These are phyloP conservation scores for Mycena latifolia DNA, from an alignment of 768 basidiomycete species.

Conservation along the genomic window DNA sequence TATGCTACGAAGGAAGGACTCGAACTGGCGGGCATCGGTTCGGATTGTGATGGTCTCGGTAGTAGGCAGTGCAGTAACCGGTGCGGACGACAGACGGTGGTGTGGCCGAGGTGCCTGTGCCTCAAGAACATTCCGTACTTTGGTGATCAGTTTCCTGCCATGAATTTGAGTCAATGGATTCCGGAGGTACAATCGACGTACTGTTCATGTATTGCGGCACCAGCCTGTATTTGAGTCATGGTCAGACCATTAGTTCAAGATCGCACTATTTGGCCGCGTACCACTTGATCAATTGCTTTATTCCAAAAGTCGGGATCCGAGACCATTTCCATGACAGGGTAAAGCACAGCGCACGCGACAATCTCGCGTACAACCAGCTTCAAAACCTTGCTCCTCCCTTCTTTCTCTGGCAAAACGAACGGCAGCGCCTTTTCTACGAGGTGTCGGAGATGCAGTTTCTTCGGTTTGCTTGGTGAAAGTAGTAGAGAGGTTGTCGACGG, in stretches of 20 bases:
- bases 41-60: slow-evolving; percentile 85
- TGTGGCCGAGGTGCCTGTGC: slow-evolving; percentile 76
- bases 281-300: slow-evolving; percentile 89
- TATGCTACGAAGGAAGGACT: slow-evolving; percentile 91
- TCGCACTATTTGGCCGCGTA: slow-evolving; percentile 53
- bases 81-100: slow-evolving; percentile 54
- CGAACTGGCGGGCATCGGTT: slow-evolving; percentile 87
- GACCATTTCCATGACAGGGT: slow-evolving; percentile 93
- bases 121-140: slow-evolving; percentile 87
- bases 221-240: slow-evolving; percentile 49
- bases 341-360: slow-evolving; percentile 82
- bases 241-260: background rate
- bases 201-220: slow-evolving; percentile 67
- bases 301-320: slow-evolving; percentile 99
- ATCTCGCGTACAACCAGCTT: slow-evolving; percentile 85
- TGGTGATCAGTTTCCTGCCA: slow-evolving; percentile 83
- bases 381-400: slow-evolving; percentile 77
- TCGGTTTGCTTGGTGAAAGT: slow-evolving; percentile 92
- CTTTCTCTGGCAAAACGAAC: slow-evolving; percentile 80
- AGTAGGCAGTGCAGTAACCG: slow-evolving; percentile 49
- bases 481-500: slow-evolving; percentile 89
- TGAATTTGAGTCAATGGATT: slow-evolving; percentile 19
- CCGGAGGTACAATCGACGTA: slow-evolving; percentile 40
- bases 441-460: slow-evolving; percentile 83
- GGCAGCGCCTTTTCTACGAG: slow-evolving; percentile 81